Evolutionary conservation across 192 early-diverging fungal genomes (phyloP).

Genomic region (Backusella macrospora): DNA sequence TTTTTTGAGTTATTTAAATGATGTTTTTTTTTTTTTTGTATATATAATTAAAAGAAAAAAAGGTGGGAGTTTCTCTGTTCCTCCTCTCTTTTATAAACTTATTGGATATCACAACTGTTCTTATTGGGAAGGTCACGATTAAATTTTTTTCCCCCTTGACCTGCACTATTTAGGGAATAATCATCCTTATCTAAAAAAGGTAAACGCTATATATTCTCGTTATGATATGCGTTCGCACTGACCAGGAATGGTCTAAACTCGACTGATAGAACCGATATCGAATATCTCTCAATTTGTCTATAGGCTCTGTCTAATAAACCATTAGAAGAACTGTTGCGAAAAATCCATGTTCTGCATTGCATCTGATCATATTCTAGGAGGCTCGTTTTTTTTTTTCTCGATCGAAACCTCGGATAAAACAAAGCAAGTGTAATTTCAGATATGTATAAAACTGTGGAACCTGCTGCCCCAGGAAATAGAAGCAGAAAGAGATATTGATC

Average conservation of each 20-base stretch:
- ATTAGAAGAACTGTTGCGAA: not conserved
- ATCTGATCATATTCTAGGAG: not conserved
- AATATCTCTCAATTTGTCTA: not conserved
- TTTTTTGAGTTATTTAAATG: too few relatives aligned
- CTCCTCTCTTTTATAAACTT: not conserved
- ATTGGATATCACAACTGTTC: not conserved
- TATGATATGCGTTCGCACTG: not conserved
- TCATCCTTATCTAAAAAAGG: not conserved
- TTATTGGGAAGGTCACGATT: not conserved
- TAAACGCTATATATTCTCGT: not conserved
- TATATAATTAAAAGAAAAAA: not conserved
- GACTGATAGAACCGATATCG: not conserved
- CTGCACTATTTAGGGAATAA: not conserved
- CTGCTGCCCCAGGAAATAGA: constrained; percentile 1
- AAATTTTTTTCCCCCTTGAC: constrained; percentile 6
- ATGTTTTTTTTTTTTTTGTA: not conserved
- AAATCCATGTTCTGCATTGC: not conserved
- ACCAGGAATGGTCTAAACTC: not conserved
- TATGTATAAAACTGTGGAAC: constrained; percentile 7
- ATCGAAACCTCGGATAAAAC: not conserved
- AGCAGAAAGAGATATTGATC: not conserved
- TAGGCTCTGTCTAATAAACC: not conserved
- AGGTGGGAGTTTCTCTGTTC: not conserved
- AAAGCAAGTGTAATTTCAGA: not conserved
- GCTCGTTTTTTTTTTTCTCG: not conserved